Percentiles rank a stretch among this genome's conserved stretches.
Evolutionary conservation across 202 grass and related monocot species (phyloP).

Genomic region (Zizania palustris): DNA sequence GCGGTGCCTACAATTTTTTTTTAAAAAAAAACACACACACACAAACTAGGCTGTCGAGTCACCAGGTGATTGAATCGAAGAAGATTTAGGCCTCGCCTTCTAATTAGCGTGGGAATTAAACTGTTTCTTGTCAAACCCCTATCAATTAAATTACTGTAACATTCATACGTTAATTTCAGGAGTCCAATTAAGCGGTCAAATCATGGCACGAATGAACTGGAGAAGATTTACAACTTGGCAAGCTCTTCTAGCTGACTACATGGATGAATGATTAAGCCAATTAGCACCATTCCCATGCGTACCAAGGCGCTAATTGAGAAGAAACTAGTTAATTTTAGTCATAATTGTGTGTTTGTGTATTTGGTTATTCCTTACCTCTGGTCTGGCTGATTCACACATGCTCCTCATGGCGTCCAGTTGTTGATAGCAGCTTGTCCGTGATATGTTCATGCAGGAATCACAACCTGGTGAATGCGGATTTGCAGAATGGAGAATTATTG

Average conservation of each 20-base stretch:
- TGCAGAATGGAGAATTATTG: no score
- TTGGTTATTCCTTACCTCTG: conserved; percentile 46
- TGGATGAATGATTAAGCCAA: no score
- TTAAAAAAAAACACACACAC: neutral
- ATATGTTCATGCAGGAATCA: conserved; percentile 39
- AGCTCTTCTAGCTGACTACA: no score
- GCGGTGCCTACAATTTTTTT: neutral
- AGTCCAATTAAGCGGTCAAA: neutral
- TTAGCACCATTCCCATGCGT: no score
- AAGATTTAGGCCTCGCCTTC: neutral
- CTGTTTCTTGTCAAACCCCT: neutral
- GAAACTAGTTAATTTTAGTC: neutral
- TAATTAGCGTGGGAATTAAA: neutral
- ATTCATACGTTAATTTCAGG: neutral
- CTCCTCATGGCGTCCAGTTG: conserved; percentile 46
- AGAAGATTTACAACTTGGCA: neutral
- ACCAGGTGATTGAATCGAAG: neutral
- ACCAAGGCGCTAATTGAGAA: neutral
- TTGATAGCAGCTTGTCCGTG: conserved; percentile 28
- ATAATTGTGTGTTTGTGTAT: no score
- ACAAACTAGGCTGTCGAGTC: neutral
- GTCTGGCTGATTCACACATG: conserved; percentile 54
- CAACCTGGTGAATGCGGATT: no score
- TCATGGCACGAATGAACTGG: neutral
- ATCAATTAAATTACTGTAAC: neutral